These are phyloP conservation scores for Nicotiana otophora DNA, from an alignment of 257 asterid species.

Conservation along the genomic window DNA sequence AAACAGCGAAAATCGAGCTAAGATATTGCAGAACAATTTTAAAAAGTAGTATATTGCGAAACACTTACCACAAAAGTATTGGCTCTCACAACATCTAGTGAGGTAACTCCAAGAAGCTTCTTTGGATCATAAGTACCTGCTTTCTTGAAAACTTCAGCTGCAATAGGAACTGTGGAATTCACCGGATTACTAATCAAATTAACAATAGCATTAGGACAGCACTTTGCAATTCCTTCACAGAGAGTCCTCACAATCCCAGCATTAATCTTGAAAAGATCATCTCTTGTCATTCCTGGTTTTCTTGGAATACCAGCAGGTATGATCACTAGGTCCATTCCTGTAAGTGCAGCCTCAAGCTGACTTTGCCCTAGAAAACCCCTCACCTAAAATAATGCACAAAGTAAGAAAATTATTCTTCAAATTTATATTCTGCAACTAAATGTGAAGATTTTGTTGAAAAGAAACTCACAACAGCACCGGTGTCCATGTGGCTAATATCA, in stretches of 20 bases:
- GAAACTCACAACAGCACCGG: slow-evolving; percentile 77
- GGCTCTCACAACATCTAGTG: slow-evolving; percentile 97
- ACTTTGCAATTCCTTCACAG: slow-evolving; percentile 81
- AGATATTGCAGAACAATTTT: neutral
- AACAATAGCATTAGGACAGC: slow-evolving; percentile 82
- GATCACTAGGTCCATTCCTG: slow-evolving; percentile 93
- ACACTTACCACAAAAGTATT: slow-evolving; percentile 76
- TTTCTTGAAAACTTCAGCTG: slow-evolving; percentile 87
- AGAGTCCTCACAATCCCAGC: slow-evolving; percentile 92
- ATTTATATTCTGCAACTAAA: neutral
- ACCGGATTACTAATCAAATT: slow-evolving; percentile 91
- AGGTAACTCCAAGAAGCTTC: slow-evolving; percentile 84
- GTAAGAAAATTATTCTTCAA: neutral
- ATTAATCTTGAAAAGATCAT: slow-evolving; percentile 90
- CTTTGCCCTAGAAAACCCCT: slow-evolving; percentile 76
- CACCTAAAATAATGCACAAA: neutral
- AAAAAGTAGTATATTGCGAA: neutral
- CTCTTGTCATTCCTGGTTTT: slow-evolving; percentile 99
- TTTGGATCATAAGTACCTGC: slow-evolving; percentile 85
- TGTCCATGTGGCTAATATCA: slow-evolving; percentile 94
- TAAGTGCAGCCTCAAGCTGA: slow-evolving; percentile 80
- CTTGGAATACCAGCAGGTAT: slow-evolving; percentile 98
- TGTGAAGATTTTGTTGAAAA: neutral
- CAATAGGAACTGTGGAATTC: slow-evolving; percentile 96
- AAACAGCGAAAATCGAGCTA: neutral